Percentiles rank a stretch among this genome's conserved stretches.
Conservation (phyloP, 495 filamentous ascomycete species). For the Xylaria longipes region DNA sequence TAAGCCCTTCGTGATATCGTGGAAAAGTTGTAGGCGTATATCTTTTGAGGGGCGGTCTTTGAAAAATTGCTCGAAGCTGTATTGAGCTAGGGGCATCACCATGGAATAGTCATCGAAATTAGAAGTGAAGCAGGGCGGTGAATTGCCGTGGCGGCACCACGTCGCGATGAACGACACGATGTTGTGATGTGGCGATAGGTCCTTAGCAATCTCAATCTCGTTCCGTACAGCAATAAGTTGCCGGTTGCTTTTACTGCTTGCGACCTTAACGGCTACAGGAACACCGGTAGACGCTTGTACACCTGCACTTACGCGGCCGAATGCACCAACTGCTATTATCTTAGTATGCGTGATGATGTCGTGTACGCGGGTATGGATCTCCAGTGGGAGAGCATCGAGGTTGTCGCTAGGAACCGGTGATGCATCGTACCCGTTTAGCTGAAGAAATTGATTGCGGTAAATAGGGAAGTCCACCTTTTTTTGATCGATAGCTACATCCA, state of each 20-base stretch:
- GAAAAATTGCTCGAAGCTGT: background rate
- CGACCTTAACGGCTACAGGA: background rate
- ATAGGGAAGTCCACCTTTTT: background rate
- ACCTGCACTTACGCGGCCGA: background rate
- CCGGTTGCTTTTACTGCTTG: too few species aligned
- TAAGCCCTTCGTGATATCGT: background rate
- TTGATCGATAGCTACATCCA: background rate
- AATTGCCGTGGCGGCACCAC: background rate
- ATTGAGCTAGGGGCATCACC: too few species aligned
- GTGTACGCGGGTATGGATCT: background rate
- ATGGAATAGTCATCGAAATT: background rate
- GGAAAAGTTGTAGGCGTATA: background rate
- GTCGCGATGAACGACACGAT: background rate
- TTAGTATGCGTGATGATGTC: background rate
- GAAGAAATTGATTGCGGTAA: background rate
- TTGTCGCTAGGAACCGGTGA: background rate
- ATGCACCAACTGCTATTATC: background rate
- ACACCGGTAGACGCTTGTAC: background rate
- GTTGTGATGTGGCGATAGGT: background rate
- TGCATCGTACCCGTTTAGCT: background rate
- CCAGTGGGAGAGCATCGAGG: background rate
- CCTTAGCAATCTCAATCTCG: background rate
- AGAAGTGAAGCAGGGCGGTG: background rate
- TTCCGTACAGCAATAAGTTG: too few species aligned
- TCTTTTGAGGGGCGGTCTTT: too few species aligned